phyloP scores from a whole-genome alignment of 2,329 filamentous ascomycete species.

The Aureobasidium zeae region DNA sequence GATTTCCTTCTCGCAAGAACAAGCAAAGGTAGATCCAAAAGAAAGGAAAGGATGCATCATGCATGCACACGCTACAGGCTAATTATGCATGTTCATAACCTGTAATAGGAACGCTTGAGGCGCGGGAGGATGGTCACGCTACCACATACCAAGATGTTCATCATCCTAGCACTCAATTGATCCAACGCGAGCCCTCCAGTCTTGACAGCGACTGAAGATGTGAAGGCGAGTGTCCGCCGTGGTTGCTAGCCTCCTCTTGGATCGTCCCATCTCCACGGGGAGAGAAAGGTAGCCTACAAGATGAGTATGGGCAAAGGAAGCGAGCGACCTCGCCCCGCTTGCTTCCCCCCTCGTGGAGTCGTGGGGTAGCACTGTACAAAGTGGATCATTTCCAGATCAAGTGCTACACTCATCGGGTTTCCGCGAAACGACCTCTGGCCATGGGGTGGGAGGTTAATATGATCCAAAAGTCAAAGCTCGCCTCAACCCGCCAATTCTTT shows the following conservation, averaged over 20 bases:
- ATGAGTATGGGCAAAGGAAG: slow-evolving; percentile 9
- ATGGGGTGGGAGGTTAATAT: slow-evolving; percentile 2
- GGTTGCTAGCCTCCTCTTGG: background rate
- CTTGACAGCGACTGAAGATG: background rate
- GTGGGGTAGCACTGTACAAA: slow-evolving; percentile 11
- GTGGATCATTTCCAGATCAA: slow-evolving; percentile 2
- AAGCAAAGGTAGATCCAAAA: background rate
- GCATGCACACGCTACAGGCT: background rate
- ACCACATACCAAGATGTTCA: background rate
- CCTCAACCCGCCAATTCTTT: background rate
- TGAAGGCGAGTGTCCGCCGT: too few relatives aligned
- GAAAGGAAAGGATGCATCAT: background rate
- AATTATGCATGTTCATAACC: background rate
- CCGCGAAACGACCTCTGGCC: slow-evolving; percentile 5
- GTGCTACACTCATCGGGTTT: slow-evolving; percentile 6
- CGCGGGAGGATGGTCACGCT: slow-evolving; percentile 3
- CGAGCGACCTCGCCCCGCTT: slow-evolving; percentile 8
- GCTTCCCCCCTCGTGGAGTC: slow-evolving; percentile 1
- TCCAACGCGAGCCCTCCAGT: background rate
- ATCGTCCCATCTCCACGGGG: slow-evolving; percentile 9
- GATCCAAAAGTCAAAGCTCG: background rate
- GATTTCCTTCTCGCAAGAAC: background rate
- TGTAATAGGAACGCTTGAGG: background rate
- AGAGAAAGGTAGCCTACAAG: too few relatives aligned
- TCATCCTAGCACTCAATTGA: slow-evolving; percentile 5